Conservation (phyloP, 345 rosid genomes). For the Gossypium thurberi region DNA sequence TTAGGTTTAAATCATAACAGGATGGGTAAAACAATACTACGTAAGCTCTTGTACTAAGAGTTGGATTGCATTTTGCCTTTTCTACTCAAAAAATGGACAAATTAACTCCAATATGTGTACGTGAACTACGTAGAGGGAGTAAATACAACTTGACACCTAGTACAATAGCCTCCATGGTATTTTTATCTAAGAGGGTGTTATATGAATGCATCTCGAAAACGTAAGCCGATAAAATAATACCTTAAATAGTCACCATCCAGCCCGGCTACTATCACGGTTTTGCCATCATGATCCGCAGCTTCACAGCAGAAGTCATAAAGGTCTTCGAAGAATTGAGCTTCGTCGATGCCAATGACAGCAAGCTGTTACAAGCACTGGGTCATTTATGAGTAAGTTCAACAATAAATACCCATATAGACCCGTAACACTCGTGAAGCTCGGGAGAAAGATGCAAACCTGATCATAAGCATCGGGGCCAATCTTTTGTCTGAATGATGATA, state of each 20-base stretch:
- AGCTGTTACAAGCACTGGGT: conserved; percentile 33
- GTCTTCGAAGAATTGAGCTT: conserved; percentile 90
- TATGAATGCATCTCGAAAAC: neutral
- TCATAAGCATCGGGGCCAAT: conserved; percentile 58
- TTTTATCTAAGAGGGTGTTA: neutral
- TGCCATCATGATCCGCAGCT: conserved; percentile 81
- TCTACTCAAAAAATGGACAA: no score
- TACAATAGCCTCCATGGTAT: no score
- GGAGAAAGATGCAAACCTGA: conserved; percentile 27
- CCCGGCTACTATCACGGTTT: conserved; percentile 85
- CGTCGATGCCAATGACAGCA: conserved; percentile 93
- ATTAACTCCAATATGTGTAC: no score
- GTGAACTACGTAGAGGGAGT: no score
- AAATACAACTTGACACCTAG: no score
- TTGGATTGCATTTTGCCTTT: no score
- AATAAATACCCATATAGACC: neutral
- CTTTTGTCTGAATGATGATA: conserved; percentile 50
- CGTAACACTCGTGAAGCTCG: neutral
- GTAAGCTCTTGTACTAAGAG: fast-evolving
- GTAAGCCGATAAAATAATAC: conserved; percentile 17
- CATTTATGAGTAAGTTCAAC: conserved; percentile 3
- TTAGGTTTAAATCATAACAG: conserved; percentile 2
- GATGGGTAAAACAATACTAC: neutral
- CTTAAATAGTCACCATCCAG: conserved; percentile 84
- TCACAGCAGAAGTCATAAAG: conserved; percentile 81